These are phyloP conservation scores for Lyophyllum atratum DNA, from an alignment of 768 basidiomycete genomes.

Conservation along the genomic window DNA sequence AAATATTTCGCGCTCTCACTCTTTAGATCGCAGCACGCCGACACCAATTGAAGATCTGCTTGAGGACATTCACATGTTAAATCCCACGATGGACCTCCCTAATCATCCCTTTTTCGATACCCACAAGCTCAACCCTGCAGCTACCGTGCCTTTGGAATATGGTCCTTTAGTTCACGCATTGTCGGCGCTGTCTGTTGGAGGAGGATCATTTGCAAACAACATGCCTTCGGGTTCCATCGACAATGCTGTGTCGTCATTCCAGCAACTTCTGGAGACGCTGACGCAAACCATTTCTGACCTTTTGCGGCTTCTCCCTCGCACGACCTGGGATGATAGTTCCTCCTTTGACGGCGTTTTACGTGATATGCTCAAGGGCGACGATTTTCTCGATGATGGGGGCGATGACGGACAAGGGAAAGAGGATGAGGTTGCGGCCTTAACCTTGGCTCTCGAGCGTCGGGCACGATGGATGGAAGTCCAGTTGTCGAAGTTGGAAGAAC, in stretches of 20 bases:
- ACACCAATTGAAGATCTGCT: conserved; percentile 65
- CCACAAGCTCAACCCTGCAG: conserved; percentile 70
- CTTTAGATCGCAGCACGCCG: conserved; percentile 51
- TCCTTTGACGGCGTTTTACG: conserved; percentile 85
- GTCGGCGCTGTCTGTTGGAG: conserved; percentile 83
- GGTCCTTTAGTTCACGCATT: conserved; percentile 84
- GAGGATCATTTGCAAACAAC: conserved; percentile 80
- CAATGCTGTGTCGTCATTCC: conserved; percentile 87
- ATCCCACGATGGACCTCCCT: conserved; percentile 64
- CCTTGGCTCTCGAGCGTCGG: conserved; percentile 82
- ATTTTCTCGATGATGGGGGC: conserved; percentile 76
- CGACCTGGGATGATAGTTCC: conserved; percentile 89
- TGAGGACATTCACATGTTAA: conserved; percentile 62
- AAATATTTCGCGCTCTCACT: conserved; percentile 61
- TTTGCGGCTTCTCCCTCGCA: conserved; percentile 80
- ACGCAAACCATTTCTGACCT: conserved; percentile 90
- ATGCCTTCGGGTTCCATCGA: conserved; percentile 90
- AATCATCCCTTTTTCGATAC: conserved; percentile 78
- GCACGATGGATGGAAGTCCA: conserved; percentile 94
- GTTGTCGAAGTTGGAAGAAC: conserved; percentile 82
- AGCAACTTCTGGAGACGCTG: conserved; percentile 83
- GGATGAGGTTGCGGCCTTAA: conserved; percentile 84
- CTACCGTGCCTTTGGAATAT: conserved; percentile 81
- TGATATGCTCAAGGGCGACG: conserved; percentile 88
- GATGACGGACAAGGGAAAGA: conserved; percentile 68